A percentile compares a stretch with the other conserved stretches of the same genome.
phyloP scores from a whole-genome alignment of 257 asterid genomes.

The Solanum arcanum region DNA sequence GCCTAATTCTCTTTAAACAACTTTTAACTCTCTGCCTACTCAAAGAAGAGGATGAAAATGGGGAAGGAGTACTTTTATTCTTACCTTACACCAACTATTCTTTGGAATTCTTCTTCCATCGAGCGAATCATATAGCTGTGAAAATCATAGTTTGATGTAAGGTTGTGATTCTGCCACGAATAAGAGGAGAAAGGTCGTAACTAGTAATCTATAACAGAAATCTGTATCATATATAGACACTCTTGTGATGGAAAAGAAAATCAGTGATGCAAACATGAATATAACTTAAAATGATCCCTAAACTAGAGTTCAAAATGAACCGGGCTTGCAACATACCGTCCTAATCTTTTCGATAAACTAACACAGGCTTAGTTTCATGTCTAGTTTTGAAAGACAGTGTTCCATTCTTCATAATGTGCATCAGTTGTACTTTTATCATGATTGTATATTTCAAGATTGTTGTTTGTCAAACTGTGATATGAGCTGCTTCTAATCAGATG shows the following conservation, averaged over 20 bases:
- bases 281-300: neutral
- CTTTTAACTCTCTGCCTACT: neutral
- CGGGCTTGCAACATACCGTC: neutral
- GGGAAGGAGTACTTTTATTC: neutral
- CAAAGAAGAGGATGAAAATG: neutral
- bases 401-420: neutral
- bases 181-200: constrained; percentile 25
- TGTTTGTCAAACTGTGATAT: neutral
- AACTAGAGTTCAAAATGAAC: neutral
- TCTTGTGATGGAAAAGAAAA: neutral
- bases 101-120: constrained; percentile 98
- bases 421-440: neutral
- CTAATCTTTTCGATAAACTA: neutral
- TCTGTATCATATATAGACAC: neutral
- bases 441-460: neutral
- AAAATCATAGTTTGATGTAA: constrained; percentile 86
- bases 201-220: neutral
- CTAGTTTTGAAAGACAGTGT: neutral
- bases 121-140: constrained; percentile 99
- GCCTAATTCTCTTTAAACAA: neutral
- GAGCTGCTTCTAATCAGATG: neutral
- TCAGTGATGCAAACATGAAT: neutral
- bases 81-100: constrained; percentile 97
- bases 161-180: constrained; percentile 98
- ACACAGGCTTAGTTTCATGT: neutral